Conservation (phyloP, 768 basidiomycete species). For the Rhodotorula sphaerocarpa region DNA sequence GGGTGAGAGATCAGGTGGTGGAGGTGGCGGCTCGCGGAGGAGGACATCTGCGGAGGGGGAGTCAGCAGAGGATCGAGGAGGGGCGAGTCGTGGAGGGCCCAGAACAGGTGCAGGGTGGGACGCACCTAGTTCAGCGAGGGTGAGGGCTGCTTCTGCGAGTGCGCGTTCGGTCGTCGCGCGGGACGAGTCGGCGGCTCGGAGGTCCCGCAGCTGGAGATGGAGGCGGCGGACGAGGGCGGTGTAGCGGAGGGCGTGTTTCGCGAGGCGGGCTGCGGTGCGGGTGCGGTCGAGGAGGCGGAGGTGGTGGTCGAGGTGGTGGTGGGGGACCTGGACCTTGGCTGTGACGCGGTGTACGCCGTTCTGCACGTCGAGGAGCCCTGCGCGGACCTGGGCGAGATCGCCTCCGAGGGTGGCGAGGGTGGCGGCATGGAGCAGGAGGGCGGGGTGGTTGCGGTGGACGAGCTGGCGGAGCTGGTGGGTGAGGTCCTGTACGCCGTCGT, state of each 20-base stretch:
- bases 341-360: slow-evolving; percentile 68
- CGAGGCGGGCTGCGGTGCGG: slow-evolving; percentile 72
- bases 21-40: too few relatives aligned
- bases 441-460: slow-evolving; percentile 76
- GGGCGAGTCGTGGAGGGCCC: too few relatives aligned
- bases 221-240: slow-evolving; percentile 71
- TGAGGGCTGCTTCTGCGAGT: slow-evolving; percentile 89
- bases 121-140: slow-evolving; percentile 66
- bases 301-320: slow-evolving; percentile 61
- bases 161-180: slow-evolving; percentile 53
- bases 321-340: slow-evolving; percentile 74
- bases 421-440: slow-evolving; percentile 71
- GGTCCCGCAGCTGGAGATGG: slow-evolving; percentile 73
- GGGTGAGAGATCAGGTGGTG: too few relatives aligned
- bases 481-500: slow-evolving; percentile 80
- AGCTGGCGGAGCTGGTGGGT: slow-evolving; percentile 68
- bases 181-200: slow-evolving; percentile 42
- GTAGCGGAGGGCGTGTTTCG: slow-evolving; percentile 76
- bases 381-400: slow-evolving; percentile 58
- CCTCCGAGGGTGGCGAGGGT: slow-evolving; percentile 62
- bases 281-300: slow-evolving; percentile 68
- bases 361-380: slow-evolving; percentile 66
- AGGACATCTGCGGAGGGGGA: too few relatives aligned
- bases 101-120: not conserved
- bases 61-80: too few relatives aligned